Conservation (phyloP, 73 alveolate species). For the Stentor coeruleus region DNA sequence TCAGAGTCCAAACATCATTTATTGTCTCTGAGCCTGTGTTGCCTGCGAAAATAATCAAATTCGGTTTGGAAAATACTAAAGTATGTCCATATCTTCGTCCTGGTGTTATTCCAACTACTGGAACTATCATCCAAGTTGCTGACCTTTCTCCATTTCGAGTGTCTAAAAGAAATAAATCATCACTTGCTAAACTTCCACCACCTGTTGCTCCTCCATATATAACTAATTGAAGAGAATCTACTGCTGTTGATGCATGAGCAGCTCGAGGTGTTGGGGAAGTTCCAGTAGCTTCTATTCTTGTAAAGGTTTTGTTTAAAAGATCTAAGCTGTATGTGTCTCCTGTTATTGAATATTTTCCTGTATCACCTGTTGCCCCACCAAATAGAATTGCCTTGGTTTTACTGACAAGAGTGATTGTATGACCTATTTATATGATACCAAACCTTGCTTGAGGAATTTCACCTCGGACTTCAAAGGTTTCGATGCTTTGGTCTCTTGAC, state of each 20-base stretch:
- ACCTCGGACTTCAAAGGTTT: slow-evolving; percentile 28
- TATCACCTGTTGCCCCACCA: slow-evolving; percentile 90
- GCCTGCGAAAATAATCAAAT: slow-evolving; percentile 92
- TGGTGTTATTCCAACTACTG: slow-evolving; percentile 98
- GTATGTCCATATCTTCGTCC: slow-evolving; percentile 99
- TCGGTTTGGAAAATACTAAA: slow-evolving; percentile 88
- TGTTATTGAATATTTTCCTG: slow-evolving; percentile 95
- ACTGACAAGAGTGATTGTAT: slow-evolving; percentile 89
- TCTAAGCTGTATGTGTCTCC: slow-evolving; percentile 94
- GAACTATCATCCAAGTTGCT: slow-evolving; percentile 95
- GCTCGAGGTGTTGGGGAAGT: slow-evolving; percentile 93
- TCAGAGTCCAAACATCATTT: slow-evolving; percentile 88
- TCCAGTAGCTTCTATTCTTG: slow-evolving; percentile 77
- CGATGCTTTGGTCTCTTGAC: background rate
- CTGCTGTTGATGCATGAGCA: slow-evolving; percentile 89
- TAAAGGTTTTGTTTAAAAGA: slow-evolving; percentile 58
- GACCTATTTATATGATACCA: slow-evolving; percentile 91
- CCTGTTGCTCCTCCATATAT: slow-evolving; percentile 99
- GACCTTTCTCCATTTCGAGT: slow-evolving; percentile 30
- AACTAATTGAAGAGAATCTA: slow-evolving; percentile 62
- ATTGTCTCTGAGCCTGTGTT: slow-evolving; percentile 92
- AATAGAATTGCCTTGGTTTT: slow-evolving; percentile 73
- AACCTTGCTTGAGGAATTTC: slow-evolving; percentile 76
- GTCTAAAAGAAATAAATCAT: slow-evolving; percentile 39
- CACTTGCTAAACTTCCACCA: slow-evolving; percentile 60